Evolutionary conservation across 2,329 filamentous ascomycete species (phyloP), one percentile per base, ranked within the genome.

Genomic region (Trichoderma breve): DNA sequence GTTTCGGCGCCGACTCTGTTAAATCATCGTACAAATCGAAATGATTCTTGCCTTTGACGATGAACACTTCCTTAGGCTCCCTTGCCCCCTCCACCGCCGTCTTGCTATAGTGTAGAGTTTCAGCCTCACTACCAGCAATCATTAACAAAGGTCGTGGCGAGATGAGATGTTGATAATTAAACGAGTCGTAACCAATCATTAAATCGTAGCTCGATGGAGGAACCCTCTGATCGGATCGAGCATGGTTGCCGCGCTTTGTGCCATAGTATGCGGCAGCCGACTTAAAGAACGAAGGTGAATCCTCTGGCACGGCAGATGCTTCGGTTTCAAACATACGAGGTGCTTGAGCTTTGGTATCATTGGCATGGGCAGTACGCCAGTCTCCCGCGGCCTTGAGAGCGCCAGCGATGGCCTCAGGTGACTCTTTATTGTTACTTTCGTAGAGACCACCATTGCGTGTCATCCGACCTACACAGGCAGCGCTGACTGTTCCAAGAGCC

Each of bases 401-500:
- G 18, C 6, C 34, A 3, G 64, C 51, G 6, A 68, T 70, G 9
- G 70, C 60, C 26, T 60, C 43, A 8, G 61, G 51, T 5, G 60
- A 64, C 6, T 64, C 63, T 21, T 55, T 47, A 6, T n/a, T 26
- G 30, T 57, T 39, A 15, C 32, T 51, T 21, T 47, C 43, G 3
- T 11, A 47, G 8, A 47, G 43, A 47, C 43, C 43, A 6, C 72
- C 73, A 26, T 74, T 55, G 30, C 80, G 78, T 21, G 76, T 73
- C 71, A 78, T 76, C 28, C 65, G 61, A 21, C 82, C 81, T n/a
- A 82, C 72, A 67, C 77, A 78, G 1, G 77, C 79, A 2, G 74
- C 77, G 36, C 74, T 78, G 11, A 80, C 72, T 1, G 79, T 81
- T 2, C 79, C 82, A 7, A 81, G 72, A 8, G 80, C 81, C 67